Evolutionary conservation across 176 grass and related monocot genomes (phyloP).

Genomic region (Aegilops longissima): DNA sequence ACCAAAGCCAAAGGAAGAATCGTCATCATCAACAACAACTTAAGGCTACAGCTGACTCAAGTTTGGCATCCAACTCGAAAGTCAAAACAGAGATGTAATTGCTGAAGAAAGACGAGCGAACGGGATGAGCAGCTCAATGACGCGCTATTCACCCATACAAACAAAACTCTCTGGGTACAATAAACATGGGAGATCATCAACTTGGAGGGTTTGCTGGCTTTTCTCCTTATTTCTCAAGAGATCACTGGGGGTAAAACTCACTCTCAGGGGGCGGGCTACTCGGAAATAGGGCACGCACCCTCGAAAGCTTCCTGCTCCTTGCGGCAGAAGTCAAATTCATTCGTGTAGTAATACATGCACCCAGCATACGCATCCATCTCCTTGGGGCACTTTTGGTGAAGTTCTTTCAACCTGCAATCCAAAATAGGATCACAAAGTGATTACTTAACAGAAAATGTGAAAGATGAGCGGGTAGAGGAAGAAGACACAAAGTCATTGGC

Average conservation of each 20-base stretch:
- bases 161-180: constrained; percentile 38
- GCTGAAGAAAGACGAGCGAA: constrained; percentile 9
- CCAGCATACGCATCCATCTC: constrained; percentile 80
- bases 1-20: background rate
- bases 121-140: constrained; percentile 29
- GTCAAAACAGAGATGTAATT: background rate
- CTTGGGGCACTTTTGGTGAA: constrained; percentile 79
- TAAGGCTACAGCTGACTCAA: constrained; percentile 12
- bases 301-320: constrained; percentile 92
- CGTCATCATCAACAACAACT: constrained; percentile 2
- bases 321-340: constrained; percentile 84
- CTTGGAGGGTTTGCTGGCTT: constrained; percentile 34
- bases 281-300: constrained; percentile 57
- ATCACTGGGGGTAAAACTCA: constrained; percentile 25
- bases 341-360: constrained; percentile 98
- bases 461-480: background rate
- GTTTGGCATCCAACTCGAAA: constrained; percentile 17
- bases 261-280: constrained; percentile 44
- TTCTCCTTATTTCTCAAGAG: constrained; percentile 60
- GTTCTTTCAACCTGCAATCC: constrained; percentile 69
- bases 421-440: background rate
- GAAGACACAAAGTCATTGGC: background rate
- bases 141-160: constrained; percentile 33
- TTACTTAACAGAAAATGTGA: background rate
- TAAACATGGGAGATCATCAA: constrained; percentile 56